These are phyloP conservation scores for Wallacemonas sp. DNA, from an alignment of 208 protist species.

Conservation along the genomic window DNA sequence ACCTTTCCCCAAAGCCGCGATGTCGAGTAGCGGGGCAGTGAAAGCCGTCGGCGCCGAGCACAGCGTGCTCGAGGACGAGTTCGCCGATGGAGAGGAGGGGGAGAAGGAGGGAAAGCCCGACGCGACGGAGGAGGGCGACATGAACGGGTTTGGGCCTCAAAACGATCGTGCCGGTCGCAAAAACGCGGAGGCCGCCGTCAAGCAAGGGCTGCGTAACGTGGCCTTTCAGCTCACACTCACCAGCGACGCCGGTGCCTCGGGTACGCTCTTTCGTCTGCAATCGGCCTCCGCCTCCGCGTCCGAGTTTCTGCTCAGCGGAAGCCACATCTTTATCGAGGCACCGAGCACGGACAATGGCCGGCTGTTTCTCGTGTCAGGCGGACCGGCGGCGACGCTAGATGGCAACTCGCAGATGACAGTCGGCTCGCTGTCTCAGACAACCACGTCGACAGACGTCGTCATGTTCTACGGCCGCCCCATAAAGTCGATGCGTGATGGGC, in stretches of 20 bases:
- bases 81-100: background rate
- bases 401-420: constrained; percentile 25
- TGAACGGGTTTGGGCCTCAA: too few relatives aligned
- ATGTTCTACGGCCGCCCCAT: constrained; percentile 22
- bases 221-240: constrained; percentile 32
- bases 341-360: constrained; percentile 23
- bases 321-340: constrained; percentile 40
- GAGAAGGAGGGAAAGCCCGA: background rate
- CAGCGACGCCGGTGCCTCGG: constrained; percentile 21
- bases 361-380: constrained; percentile 47
- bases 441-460: constrained; percentile 19
- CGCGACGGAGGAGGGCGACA: background rate
- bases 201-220: constrained; percentile 6
- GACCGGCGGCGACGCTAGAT: constrained; percentile 14
- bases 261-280: constrained; percentile 42
- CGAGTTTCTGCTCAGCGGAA: constrained; percentile 37
- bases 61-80: background rate
- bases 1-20: constrained; percentile 9
- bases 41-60: background rate
- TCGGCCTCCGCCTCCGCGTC: constrained; percentile 17
- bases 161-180: background rate
- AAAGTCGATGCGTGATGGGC: constrained; percentile 50
- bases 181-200: background rate
- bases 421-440: constrained; percentile 24
- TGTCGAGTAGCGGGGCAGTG: too few relatives aligned